These are phyloP conservation scores for Fusarium nanum DNA, from an alignment of 2,329 filamentous ascomycete species.

Conservation along the genomic window DNA sequence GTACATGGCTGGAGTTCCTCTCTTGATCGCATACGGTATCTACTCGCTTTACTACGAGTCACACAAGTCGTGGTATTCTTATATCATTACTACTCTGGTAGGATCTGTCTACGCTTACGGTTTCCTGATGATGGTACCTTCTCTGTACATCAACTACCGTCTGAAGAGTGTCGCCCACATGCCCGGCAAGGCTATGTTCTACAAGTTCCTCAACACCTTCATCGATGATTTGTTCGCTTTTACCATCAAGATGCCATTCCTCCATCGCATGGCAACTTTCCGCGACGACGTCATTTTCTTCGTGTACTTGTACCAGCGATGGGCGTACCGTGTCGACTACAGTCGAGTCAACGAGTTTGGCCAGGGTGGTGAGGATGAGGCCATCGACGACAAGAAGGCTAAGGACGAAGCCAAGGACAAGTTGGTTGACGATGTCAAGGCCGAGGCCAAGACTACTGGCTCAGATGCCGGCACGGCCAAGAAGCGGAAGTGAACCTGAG, in stretches of 20 bases:
- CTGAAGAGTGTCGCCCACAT: conserved; percentile 96
- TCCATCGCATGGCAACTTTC: conserved; percentile 91
- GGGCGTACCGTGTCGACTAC: conserved; percentile 92
- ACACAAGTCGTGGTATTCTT: conserved; percentile 99
- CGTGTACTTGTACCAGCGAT: conserved; percentile 94
- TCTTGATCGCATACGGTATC: conserved; percentile 86
- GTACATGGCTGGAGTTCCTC: conserved; percentile 89
- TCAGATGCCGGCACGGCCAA: conserved; percentile 59
- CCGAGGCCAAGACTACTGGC: conserved; percentile 61
- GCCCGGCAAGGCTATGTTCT: conserved; percentile 95
- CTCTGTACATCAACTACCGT: conserved; percentile 98
- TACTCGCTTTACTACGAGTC: conserved; percentile 94
- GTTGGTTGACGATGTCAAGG: conserved; percentile 52
- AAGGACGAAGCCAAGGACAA: conserved; percentile 56
- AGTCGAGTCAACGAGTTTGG: conserved; percentile 96
- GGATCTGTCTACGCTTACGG: conserved; percentile 98
- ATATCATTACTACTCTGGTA: conserved; percentile 93
- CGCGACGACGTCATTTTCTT: conserved; percentile 99
- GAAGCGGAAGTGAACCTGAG: conserved; percentile 54
- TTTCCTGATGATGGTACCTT: conserved; percentile 99
- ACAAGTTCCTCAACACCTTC: conserved; percentile 98
- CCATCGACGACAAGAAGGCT: conserved; percentile 75
- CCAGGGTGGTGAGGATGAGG: conserved; percentile 93
- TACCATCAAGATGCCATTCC: conserved; percentile 98
- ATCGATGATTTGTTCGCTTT: conserved; percentile 99